phyloP scores from a whole-genome alignment of 176 grass and related monocot species.

The Typha latifolia region DNA sequence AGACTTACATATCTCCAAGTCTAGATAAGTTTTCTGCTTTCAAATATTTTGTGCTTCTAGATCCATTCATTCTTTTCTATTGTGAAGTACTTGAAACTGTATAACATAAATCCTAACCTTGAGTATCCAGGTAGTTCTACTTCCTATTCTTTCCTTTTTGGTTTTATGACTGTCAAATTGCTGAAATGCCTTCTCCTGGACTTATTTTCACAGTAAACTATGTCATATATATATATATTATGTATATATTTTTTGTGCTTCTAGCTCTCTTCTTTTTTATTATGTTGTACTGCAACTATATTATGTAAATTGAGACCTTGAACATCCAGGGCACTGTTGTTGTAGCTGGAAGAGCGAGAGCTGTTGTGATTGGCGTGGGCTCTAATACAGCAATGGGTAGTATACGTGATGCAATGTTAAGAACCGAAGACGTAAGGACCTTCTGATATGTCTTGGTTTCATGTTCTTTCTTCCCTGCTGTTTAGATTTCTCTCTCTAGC shows the following conservation, averaged over 20 bases:
- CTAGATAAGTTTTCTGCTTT: no score
- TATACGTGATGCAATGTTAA: constrained; percentile 97
- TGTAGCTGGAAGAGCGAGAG: constrained; percentile 89
- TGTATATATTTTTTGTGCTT: not conserved
- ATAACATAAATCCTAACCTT: no score
- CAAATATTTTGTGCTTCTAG: no score
- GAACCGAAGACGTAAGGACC: constrained; percentile 75
- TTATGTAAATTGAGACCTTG: not conserved
- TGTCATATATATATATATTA: not conserved
- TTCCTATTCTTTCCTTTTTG: no score
- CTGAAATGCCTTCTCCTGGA: no score
- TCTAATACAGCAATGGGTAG: constrained; percentile 97
- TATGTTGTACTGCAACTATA: not conserved
- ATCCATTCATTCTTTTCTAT: no score
- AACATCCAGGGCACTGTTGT: constrained; percentile 78
- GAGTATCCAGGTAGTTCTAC: no score
- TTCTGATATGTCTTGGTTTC: not conserved
- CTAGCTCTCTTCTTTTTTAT: not conserved
- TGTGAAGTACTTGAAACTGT: no score
- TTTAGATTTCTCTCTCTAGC: not conserved
- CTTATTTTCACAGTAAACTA: no score
- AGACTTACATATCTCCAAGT: no score
- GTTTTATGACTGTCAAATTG: no score
- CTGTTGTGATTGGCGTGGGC: constrained; percentile 80
- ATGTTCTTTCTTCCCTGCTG: not conserved